These are phyloP conservation scores for Capronia americana DNA, from an alignment of 2,329 filamentous ascomycete genomes.

Conservation along the genomic window DNA sequence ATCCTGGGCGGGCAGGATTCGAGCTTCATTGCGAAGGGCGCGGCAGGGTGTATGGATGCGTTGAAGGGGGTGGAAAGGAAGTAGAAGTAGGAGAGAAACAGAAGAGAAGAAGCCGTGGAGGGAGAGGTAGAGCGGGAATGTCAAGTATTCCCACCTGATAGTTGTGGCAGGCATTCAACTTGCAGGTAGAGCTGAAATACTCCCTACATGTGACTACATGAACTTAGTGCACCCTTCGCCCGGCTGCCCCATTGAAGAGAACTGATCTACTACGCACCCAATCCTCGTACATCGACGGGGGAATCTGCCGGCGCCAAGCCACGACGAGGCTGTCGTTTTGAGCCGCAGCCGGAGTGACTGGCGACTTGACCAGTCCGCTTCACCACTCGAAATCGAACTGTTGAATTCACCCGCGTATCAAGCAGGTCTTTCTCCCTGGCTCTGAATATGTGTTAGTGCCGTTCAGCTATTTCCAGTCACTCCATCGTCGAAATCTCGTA, in stretches of 20 bases:
- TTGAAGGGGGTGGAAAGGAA: conserved; percentile 4
- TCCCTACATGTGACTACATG: not conserved
- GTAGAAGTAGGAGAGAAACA: not conserved
- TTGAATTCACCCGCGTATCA: not conserved
- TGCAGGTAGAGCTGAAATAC: not conserved
- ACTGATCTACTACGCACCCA: no score
- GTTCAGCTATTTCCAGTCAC: not conserved
- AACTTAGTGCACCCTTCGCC: no score
- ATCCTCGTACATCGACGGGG: no score
- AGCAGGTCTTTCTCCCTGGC: conserved; percentile 15
- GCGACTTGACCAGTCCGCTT: not conserved
- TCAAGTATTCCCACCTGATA: not conserved
- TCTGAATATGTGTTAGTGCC: conserved; percentile 27
- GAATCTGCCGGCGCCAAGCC: conserved; percentile 4
- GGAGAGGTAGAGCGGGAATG: not conserved
- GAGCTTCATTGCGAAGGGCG: conserved; percentile 31
- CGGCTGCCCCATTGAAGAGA: no score
- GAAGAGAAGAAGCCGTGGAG: not conserved
- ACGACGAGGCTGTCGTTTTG: conserved; percentile 13
- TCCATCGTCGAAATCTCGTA: not conserved
- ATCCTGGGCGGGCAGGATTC: conserved; percentile 33
- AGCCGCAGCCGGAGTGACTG: not conserved
- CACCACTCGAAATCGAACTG: not conserved
- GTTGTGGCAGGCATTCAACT: not conserved
- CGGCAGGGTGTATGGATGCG: conserved; percentile 15